Percentiles rank a stretch among this genome's conserved stretches.
Evolutionary conservation across 2,329 filamentous ascomycete species (phyloP).

Genomic region (Fusarium nodosum): DNA sequence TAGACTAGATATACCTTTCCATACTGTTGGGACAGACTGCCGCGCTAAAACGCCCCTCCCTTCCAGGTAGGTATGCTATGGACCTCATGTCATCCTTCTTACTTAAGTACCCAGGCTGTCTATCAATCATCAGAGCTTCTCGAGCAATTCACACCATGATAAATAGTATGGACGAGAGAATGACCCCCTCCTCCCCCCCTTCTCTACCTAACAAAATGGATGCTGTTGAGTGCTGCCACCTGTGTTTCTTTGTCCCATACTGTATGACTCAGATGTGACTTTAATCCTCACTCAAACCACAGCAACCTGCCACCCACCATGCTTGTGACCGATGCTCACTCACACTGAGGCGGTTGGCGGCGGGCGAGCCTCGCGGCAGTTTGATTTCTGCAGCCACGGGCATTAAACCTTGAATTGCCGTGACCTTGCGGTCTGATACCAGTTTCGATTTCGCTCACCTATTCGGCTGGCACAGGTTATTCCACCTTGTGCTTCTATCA

Average conservation of each 20-base stretch:
- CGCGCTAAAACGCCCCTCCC: conserved; percentile 21
- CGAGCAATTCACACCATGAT: neutral
- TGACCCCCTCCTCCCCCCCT: neutral
- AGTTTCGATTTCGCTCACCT: conserved; percentile 3
- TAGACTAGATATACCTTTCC: conserved; percentile 26
- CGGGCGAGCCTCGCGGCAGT: conserved; percentile 25
- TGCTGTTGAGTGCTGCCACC: neutral
- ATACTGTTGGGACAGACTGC: conserved; percentile 42
- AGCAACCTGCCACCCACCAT: conserved; percentile 16
- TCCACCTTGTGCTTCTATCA: neutral
- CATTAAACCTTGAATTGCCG: conserved; percentile 40
- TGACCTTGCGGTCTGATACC: conserved; percentile 6
- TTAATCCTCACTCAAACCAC: conserved; percentile 8
- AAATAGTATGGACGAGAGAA: neutral
- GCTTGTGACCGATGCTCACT: conserved; percentile 21
- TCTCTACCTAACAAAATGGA: neutral
- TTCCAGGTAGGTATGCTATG: neutral
- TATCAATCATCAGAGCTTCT: neutral
- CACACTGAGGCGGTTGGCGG: conserved; percentile 24
- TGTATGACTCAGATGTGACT: neutral
- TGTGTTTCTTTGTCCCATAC: neutral
- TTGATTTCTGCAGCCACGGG: conserved; percentile 21
- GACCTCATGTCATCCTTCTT: neutral
- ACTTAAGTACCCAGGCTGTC: neutral
- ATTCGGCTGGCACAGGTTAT: neutral